Conservation (phyloP, 1,139 yeast species). For the Insectozyma bohioensis region DNA sequence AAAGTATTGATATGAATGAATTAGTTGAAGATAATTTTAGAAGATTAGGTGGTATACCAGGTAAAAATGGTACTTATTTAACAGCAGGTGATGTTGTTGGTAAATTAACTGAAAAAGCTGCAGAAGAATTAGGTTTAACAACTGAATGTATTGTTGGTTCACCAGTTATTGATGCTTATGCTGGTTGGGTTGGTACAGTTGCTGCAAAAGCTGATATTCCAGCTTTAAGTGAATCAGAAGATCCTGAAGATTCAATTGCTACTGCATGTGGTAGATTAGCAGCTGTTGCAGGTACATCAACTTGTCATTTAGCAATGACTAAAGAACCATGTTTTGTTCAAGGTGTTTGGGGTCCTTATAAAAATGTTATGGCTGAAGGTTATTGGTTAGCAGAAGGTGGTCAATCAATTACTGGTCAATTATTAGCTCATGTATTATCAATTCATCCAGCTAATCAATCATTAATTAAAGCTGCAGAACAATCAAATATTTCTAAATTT, state of each 20-base stretch:
- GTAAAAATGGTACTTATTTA: constrained; percentile 67
- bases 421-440: constrained; percentile 84
- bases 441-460: constrained; percentile 87
- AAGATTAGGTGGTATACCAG: constrained; percentile 81
- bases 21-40: constrained; percentile 73
- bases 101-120: constrained; percentile 60
- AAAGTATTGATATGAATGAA: constrained; percentile 68
- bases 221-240: constrained; percentile 37
- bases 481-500: constrained; percentile 70
- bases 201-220: constrained; percentile 76
- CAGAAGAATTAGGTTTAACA: constrained; percentile 82
- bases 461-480: constrained; percentile 60
- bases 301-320: constrained; percentile 91
- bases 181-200: constrained; percentile 98
- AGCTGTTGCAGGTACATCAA: constrained; percentile 97
- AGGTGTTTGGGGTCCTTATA: constrained; percentile 99
- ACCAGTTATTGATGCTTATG: constrained; percentile 96
- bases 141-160: constrained; percentile 83
- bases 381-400: constrained; percentile 99
- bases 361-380: constrained; percentile 85
- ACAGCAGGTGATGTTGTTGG: constrained; percentile 92
- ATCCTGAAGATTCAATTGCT: constrained; percentile 42
- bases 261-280: constrained; percentile 84
- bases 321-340: constrained; percentile 84
- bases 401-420: constrained; percentile 94